A percentile compares a stretch with the other conserved stretches of the same genome.
Conservation (phyloP, 2,329 filamentous ascomycete genomes). For the Leptographium wingfieldii region DNA sequence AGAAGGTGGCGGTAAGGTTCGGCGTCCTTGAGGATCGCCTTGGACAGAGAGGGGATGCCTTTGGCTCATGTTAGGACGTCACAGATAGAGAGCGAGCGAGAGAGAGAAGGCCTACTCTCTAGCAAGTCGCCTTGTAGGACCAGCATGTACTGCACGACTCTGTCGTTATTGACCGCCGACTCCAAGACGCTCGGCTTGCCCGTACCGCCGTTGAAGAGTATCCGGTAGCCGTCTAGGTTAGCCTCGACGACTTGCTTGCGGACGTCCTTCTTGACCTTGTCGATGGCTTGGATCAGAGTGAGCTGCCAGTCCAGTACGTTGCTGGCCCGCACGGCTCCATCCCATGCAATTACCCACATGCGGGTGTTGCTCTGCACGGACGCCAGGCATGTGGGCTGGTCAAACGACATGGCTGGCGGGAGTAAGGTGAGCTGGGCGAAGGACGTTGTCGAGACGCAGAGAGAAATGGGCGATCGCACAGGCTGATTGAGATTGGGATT, state of each 20-base stretch:
- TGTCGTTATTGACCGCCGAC: slow-evolving; percentile 69
- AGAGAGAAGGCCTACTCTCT: slow-evolving; percentile 46
- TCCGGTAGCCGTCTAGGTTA: slow-evolving; percentile 68
- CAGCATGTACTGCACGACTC: slow-evolving; percentile 90
- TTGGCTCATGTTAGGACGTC: not conserved
- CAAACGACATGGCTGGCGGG: slow-evolving; percentile 60
- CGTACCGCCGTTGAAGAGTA: slow-evolving; percentile 67
- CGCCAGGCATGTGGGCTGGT: slow-evolving; percentile 72
- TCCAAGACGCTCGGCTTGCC: slow-evolving; percentile 65
- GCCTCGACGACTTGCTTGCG: slow-evolving; percentile 69
- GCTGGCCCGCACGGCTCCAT: slow-evolving; percentile 84
- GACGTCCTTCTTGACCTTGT: slow-evolving; percentile 90
- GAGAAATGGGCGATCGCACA: not conserved
- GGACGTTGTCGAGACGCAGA: not conserved
- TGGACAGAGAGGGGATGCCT: slow-evolving; percentile 51
- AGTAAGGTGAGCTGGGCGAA: not conserved
- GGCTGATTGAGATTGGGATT: not conserved
- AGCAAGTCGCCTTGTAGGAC: slow-evolving; percentile 81
- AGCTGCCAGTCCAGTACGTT: slow-evolving; percentile 90
- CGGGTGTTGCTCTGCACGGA: slow-evolving; percentile 96
- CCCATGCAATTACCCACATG: slow-evolving; percentile 91
- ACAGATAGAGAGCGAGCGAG: not conserved
- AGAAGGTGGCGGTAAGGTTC: slow-evolving; percentile 76
- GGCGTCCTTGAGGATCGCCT: slow-evolving; percentile 54
- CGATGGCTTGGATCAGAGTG: slow-evolving; percentile 89